These are phyloP conservation scores for Euphorbia tirucalli DNA, from an alignment of 345 rosid species.

Conservation along the genomic window DNA sequence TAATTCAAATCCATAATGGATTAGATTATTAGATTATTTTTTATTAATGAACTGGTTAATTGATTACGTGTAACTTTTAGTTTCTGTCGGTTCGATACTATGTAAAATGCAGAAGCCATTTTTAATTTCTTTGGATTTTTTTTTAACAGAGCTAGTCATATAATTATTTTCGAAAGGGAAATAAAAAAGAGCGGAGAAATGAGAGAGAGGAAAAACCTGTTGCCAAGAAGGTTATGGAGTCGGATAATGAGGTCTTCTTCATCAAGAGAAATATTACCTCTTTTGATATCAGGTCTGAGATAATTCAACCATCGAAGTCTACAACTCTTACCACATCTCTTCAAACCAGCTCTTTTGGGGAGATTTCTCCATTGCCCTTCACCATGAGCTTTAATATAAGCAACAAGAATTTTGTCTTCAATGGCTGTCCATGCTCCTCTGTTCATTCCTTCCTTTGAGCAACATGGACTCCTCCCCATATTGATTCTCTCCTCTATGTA, in stretches of 20 bases:
- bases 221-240: slow-evolving; percentile 63
- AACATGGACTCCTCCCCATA: slow-evolving; percentile 68
- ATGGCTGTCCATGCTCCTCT: slow-evolving; percentile 60
- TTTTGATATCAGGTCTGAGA: slow-evolving; percentile 55
- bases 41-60: too few species aligned
- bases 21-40: too few species aligned
- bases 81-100: too few species aligned
- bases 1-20: too few species aligned
- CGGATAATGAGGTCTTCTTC: slow-evolving; percentile 58
- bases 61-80: too few species aligned
- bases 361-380: slow-evolving; percentile 66
- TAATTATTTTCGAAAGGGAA: too few species aligned
- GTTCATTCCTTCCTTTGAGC: slow-evolving; percentile 57
- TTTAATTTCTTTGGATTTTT: too few species aligned
- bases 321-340: slow-evolving; percentile 66
- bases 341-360: slow-evolving; percentile 58
- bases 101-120: too few species aligned
- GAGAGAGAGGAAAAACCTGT: slow-evolving; percentile 35
- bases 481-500: slow-evolving; percentile 1
- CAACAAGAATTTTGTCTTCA: slow-evolving; percentile 47
- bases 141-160: too few species aligned
- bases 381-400: slow-evolving; percentile 51
- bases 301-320: slow-evolving; percentile 59
- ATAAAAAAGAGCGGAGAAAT: too few species aligned
- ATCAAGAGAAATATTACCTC: slow-evolving; percentile 52